These are phyloP conservation scores for Claviceps arundinis DNA, from an alignment of 2,329 filamentous ascomycete species.

Conservation along the genomic window DNA sequence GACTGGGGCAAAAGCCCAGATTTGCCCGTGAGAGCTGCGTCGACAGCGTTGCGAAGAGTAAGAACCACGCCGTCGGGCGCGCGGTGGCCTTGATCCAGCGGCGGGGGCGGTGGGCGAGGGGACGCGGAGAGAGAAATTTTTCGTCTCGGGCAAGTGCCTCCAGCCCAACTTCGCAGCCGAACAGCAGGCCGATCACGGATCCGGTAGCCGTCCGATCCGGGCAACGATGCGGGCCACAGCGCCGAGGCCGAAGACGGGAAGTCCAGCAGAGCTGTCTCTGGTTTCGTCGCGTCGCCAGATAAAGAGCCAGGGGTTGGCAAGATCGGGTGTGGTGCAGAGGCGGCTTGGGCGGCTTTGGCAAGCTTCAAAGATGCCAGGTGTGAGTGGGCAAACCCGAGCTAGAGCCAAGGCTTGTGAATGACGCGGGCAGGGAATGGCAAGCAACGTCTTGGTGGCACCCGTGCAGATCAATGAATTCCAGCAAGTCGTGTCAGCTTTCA, in stretches of 20 bases:
- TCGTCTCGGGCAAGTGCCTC: constrained; percentile 11
- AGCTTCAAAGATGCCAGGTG: constrained; percentile 1
- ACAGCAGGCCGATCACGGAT: constrained; percentile 2
- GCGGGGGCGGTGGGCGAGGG: constrained; percentile 1
- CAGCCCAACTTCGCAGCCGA: constrained; percentile 7
- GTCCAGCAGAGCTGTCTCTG: not conserved
- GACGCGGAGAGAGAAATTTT: constrained; percentile 20
- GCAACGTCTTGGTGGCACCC: not conserved
- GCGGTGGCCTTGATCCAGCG: constrained; percentile 10
- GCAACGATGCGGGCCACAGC: constrained; percentile 6
- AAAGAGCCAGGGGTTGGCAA: constrained; percentile 1
- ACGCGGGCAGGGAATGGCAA: not conserved
- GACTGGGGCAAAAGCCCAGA: not conserved
- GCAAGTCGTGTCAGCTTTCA: constrained; percentile 1
- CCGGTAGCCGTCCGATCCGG: constrained; percentile 5
- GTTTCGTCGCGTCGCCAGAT: not conserved
- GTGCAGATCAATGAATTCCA: not conserved
- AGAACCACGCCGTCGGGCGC: constrained; percentile 2
- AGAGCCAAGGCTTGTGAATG: constrained; percentile 3
- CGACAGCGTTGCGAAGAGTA: not conserved
- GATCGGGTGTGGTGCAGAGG: not conserved
- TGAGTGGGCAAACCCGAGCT: constrained; percentile 4
- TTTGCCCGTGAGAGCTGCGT: not conserved
- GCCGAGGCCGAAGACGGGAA: constrained; percentile 2
- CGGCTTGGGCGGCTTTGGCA: not conserved